Evolutionary conservation across 345 rosid genomes (phyloP), one percentile per base, ranked within the genome.

Genomic region (Pistacia atlantica): DNA sequence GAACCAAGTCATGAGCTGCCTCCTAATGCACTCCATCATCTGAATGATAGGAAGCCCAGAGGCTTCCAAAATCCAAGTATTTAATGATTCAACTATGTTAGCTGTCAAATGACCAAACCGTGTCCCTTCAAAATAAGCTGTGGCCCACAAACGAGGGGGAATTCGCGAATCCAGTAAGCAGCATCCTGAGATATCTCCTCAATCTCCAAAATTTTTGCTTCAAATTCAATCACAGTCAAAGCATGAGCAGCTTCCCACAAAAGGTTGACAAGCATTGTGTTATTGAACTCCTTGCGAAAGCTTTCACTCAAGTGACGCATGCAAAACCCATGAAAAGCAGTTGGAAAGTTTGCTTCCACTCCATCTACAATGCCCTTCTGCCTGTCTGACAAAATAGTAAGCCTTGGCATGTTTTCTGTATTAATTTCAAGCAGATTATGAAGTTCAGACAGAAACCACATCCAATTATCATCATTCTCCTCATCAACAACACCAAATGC

Each of bases 1-100:
- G 85, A 96, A 96, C 98, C 99, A 96, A 62, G 95, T 92, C 98
- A 96, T 96, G 16, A 96, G 89, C 83, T 96, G 98, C 84, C 99
- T 89, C 85, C 98, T 87, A 71, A 96, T 93, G 82, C 97, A 93
- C 80, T 93, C 98, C 97, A 93, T 92, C 99, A 96, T 96, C 91
- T 93, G 98, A 75, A 96, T 90, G 25, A 96, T 91, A 0, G 99
- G 99, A 84, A 92, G 99, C 28, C 99, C 98, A 1, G 97, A 92
- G 18, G 99, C 99, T 81, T 96, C 99, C 16, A 86, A 79, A 60
- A 96, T 96, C 99, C 97, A 96, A 25, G 90, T 73, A 82, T 92
- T 96, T 38, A 96, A 56, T 0, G 98, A 89, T 84, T 96, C 98
- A 4, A 92, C 81, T 51, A 93, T 92, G 76, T 91, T 96, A 3